Evolutionary conservation across 192 early-diverging fungal genomes (phyloP), one percentile per base, ranked within the genome.

Genomic region (Chytriomyces confervae): DNA sequence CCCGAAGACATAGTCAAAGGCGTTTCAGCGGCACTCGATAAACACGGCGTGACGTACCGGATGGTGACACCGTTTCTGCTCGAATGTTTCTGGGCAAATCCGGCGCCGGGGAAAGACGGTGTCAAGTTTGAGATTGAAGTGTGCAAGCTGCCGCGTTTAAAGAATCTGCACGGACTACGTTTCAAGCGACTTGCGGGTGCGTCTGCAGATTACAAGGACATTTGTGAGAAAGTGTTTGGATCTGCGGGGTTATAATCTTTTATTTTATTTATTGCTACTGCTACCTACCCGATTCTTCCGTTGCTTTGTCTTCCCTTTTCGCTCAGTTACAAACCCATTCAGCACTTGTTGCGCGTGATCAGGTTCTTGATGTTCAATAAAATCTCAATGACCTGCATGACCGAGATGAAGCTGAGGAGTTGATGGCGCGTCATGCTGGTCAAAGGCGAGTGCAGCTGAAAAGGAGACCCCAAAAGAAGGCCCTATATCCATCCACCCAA

Each of bases 161-260:
- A 93, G 66, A 94, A 92, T 11, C 87, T 96, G 61, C 92, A 95
- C 81, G 95, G 95, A 18, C 81, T 97, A 69, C 91, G 94, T 72
- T 96, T 97, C 86, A 92, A 94, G 75, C 78, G 94, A 11, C 87
- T 97, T 16, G 87, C 87, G 7, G 96, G 96, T 45, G 84, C 91
- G 29, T 83, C 89, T 61, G 91, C 91, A 84, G 91, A 95, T 66
- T 97, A 97, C 84, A 97, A 97, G 87, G 92, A 95, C 47, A 87
- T 96, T 71, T 96, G 96, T 78, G 93, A 93, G 62, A 89, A 91
- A 53, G 90, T 97, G 73, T 83, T 97, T 53, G 88, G 83, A 63
- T 86, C 89, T 64, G 82, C 96, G 27, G 92, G 89, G 83, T 83
- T 96, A 66, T 96, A 74, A 72, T 53, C 11, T 48, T 36, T 36